These are phyloP conservation scores for Kwoniella mangroviensis DNA, from an alignment of 768 basidiomycete species.

Conservation along the genomic window DNA sequence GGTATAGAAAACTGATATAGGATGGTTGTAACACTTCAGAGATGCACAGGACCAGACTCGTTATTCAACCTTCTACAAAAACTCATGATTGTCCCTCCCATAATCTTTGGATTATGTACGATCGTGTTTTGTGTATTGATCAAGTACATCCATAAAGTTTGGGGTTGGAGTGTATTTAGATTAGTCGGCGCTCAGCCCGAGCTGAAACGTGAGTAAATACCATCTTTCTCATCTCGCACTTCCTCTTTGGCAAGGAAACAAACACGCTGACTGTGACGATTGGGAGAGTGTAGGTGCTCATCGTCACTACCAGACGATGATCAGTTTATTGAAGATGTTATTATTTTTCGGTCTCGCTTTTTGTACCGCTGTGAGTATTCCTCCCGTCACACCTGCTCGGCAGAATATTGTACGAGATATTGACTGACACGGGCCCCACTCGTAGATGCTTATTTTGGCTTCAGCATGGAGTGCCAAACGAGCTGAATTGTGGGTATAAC, in stretches of 20 bases:
- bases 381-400: background rate
- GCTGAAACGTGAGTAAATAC: conserved; percentile 40
- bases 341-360: conserved; percentile 46
- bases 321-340: conserved; percentile 43
- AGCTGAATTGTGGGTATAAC: no score
- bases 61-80: conserved; percentile 34
- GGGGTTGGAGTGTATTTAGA: conserved; percentile 44
- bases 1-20: no score
- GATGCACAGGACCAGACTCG: conserved; percentile 38
- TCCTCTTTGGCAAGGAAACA: no score
- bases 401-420: background rate
- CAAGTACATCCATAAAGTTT: conserved; percentile 34
- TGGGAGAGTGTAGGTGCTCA: conserved; percentile 31
- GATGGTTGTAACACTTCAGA: conserved; percentile 10
- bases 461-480: conserved; percentile 26
- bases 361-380: conserved; percentile 41
- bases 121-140: conserved; percentile 31
- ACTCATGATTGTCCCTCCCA: conserved; percentile 44
- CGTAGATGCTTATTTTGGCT: conserved; percentile 37
- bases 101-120: conserved; percentile 40
- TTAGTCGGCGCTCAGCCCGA: conserved; percentile 43
- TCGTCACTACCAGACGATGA: conserved; percentile 42
- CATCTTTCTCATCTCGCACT: no score
- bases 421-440: background rate
- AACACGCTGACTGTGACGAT: background rate